Evolutionary conservation across 2,329 filamentous ascomycete species (phyloP).

Genomic region (Cordyceps fumosorosea): DNA sequence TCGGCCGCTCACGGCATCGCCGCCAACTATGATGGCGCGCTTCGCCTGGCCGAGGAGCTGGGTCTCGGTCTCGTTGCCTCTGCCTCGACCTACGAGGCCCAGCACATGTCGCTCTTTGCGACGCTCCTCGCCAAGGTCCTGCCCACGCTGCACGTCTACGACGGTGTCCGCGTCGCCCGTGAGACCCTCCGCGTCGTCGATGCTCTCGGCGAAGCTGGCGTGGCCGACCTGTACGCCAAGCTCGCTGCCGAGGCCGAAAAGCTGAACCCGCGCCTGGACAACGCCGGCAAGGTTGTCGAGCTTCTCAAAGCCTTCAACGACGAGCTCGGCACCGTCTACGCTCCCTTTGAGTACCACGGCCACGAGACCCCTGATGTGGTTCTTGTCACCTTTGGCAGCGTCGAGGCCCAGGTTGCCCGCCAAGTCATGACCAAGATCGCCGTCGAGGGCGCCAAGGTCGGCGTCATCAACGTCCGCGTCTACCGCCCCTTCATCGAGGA

Average conservation of each 20-base stretch:
- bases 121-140: constrained; percentile 72
- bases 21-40: constrained; percentile 75
- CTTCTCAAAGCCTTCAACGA: constrained; percentile 73
- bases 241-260: constrained; percentile 56
- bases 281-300: constrained; percentile 64
- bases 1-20: constrained; percentile 63
- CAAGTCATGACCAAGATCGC: constrained; percentile 72
- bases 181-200: constrained; percentile 81
- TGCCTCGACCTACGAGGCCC: constrained; percentile 79
- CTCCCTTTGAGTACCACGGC: constrained; percentile 89
- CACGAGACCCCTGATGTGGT: constrained; percentile 74
- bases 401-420: constrained; percentile 78
- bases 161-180: constrained; percentile 74
- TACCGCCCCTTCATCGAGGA: constrained; percentile 96
- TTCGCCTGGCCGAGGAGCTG: constrained; percentile 81
- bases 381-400: constrained; percentile 85
- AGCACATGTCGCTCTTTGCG: constrained; percentile 90
- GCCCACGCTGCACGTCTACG: constrained; percentile 83
- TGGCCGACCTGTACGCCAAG: constrained; percentile 62
- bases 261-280: constrained; percentile 63
- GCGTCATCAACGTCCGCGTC: constrained; percentile 83
- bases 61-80: constrained; percentile 82
- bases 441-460: constrained; percentile 68
- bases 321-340: constrained; percentile 89
- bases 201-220: constrained; percentile 63